These are phyloP conservation scores for Plasmodium sp. DNA, from an alignment of 169 alveolate genomes.

Conservation along the genomic window DNA sequence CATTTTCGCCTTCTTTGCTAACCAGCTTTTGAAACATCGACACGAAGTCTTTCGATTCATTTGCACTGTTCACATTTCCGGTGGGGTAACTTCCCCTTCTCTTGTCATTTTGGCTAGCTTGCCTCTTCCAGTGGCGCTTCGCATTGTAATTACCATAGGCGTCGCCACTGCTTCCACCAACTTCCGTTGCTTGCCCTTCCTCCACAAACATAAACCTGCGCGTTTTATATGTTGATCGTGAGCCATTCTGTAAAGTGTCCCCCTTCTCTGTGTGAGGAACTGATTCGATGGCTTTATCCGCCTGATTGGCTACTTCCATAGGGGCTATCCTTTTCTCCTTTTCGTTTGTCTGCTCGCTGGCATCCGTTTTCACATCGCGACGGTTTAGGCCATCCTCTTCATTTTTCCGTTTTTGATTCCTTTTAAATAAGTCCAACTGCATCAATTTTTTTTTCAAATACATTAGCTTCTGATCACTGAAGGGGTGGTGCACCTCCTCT, in stretches of 20 bases:
- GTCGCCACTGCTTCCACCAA: background rate
- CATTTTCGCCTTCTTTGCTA: background rate
- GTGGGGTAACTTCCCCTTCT: background rate
- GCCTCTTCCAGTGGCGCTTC: background rate
- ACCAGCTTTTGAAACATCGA: constrained; percentile 1
- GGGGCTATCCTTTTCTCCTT: background rate
- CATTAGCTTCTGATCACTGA: constrained; percentile 10
- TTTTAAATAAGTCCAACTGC: background rate
- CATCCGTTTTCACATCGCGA: background rate
- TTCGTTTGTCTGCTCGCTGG: background rate
- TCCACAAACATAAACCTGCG: background rate
- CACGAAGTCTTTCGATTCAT: background rate
- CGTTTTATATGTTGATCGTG: background rate
- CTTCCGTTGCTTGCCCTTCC: background rate
- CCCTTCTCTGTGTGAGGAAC: background rate
- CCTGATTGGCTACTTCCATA: background rate
- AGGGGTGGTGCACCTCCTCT: background rate
- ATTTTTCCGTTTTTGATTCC: constrained; percentile 8
- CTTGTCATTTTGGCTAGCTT: background rate
- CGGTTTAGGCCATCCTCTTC: background rate
- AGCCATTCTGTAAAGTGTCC: background rate
- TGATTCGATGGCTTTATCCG: background rate
- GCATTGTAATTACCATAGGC: background rate
- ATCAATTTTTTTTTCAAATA: constrained; percentile 39
- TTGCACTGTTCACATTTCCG: background rate